phyloP scores from a whole-genome alignment of 345 rosid genomes.

The Eucalyptus sp. region DNA sequence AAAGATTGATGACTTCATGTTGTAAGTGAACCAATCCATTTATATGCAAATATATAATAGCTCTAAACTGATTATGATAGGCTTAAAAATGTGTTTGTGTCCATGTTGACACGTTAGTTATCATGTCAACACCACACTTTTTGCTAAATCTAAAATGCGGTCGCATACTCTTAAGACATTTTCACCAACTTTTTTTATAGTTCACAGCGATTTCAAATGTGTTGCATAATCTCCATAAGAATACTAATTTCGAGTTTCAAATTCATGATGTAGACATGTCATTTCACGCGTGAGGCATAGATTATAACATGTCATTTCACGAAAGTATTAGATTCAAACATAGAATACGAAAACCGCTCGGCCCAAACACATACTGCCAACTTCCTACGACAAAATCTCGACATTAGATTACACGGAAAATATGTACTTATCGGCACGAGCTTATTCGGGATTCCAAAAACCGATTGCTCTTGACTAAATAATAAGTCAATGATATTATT shows the following conservation, averaged over 20 bases:
- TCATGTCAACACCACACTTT: not conserved
- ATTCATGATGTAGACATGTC: not conserved
- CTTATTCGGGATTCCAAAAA: not conserved
- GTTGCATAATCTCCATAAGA: not conserved
- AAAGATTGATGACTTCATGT: not conserved
- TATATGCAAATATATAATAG: not conserved
- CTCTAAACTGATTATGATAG: accelerated
- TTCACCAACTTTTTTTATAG: too few species aligned
- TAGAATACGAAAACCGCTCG: accelerated
- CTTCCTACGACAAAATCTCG: not conserved
- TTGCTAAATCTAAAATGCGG: not conserved
- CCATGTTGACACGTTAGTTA: not conserved
- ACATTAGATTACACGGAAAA: not conserved
- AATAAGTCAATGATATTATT: not conserved
- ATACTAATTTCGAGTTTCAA: not conserved
- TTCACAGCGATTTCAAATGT: not conserved
- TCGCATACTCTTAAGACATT: not conserved
- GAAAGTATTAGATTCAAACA: not conserved
- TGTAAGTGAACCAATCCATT: not conserved
- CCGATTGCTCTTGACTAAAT: not conserved
- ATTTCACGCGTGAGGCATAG: not conserved
- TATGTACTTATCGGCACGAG: not conserved
- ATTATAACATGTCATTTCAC: not conserved
- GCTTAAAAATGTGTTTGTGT: not conserved
- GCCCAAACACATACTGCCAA: not conserved